These are phyloP conservation scores for Populus simonii DNA, from an alignment of 345 rosid species.

Conservation along the genomic window DNA sequence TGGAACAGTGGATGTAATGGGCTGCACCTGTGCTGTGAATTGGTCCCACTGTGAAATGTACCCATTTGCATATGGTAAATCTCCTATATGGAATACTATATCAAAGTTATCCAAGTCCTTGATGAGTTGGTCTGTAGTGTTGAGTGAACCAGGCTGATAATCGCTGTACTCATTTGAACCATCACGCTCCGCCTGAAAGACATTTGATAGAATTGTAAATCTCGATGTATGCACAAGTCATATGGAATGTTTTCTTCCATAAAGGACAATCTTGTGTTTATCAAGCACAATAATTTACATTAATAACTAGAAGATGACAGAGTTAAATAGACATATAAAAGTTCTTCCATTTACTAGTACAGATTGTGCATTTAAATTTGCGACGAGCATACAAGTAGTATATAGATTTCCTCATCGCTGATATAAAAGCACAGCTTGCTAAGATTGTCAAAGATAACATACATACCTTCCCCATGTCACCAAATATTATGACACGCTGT, in stretches of 20 bases:
- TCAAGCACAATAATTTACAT: no score
- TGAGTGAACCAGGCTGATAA: conserved; percentile 45
- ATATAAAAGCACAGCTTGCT: neutral
- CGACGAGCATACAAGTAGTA: neutral
- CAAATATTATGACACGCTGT: conserved; percentile 74
- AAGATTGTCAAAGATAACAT: conserved; percentile 2
- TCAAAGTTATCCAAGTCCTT: conserved; percentile 29
- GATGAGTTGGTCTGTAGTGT: conserved; percentile 40
- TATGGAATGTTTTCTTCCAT: no score
- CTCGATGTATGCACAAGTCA: neutral
- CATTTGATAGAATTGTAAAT: neutral
- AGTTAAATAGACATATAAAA: no score
- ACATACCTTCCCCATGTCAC: conserved; percentile 96
- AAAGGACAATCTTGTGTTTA: neutral
- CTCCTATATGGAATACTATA: conserved; percentile 43
- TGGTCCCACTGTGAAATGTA: conserved; percentile 51
- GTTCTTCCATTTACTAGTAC: no score
- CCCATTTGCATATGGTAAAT: conserved; percentile 42
- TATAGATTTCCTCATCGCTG: neutral
- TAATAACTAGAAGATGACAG: no score
- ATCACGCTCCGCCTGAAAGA: conserved; percentile 43
- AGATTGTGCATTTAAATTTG: neutral
- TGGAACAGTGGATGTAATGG: conserved; percentile 35
- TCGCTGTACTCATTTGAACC: conserved; percentile 42
- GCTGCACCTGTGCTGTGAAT: conserved; percentile 42